Base-by-base conservation (phyloP, 2,329 filamentous ascomycete genomes). In the Diaporthe helianthi region DNA sequence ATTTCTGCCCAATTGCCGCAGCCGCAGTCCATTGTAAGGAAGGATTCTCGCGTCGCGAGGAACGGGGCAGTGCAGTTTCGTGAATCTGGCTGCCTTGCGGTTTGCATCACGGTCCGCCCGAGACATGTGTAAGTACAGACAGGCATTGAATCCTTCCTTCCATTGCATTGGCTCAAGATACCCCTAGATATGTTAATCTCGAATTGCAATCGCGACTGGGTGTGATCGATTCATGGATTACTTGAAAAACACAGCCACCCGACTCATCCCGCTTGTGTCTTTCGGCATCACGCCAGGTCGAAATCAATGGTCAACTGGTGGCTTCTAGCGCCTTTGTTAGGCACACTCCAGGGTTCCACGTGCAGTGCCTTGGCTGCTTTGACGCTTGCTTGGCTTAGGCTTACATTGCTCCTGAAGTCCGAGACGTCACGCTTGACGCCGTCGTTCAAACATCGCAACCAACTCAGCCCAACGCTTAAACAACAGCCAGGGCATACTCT, bases 361-460 rank as follows among this genome's bases (percentile, higher is more conserved):
- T 63, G 58, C 58, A 29, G 58, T 63, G 58, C 58, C 58, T 63
- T 49, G 58, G 58, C 58, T 63, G 44, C 58, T 63, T 36, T 47
- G 44, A 63, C 44, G 19, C 31, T 63, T 49, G 2, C 44, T 63
- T 63, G 58, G 58, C 44, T 24, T 4, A n/a, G 29, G 29, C 24
- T 49, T 13, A 63, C 58, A 26, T 12, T 3, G 44, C 3, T 24
- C 54, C 36, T n/a, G n/a, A n/a, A n/a, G n/a, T n/a, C n/a, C n/a
- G 58, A 33, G 58, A 47, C 19, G 8, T 36, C 29, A 63, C 26
- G 33, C 5, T 22, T 24, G 58, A 63, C 44, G 44, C 29, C 58
- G n/a, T 49, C 44, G 33, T 49, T 49, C 29, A 63, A 49, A 63
- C 19, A 36, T 49, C 44, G 19, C 22, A 44, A 63, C 41, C 49